Percentiles rank a stretch among this genome's conserved stretches.
Evolutionary conservation across 108 stramenopile genomes (phyloP).

Genomic region (Cyclotella kingstonii): DNA sequence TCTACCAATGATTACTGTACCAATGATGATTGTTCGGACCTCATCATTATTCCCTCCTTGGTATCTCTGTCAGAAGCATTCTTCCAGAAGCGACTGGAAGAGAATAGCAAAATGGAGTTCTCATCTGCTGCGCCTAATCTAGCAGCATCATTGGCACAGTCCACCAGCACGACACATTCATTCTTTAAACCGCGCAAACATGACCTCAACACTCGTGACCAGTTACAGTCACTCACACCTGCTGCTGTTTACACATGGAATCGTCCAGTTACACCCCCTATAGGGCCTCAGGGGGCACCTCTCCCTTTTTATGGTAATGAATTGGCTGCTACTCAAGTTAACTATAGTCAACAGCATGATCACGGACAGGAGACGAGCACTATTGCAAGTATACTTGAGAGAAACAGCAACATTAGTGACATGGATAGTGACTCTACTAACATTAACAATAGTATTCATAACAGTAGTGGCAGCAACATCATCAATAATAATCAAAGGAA

Average conservation of each 20-base stretch:
- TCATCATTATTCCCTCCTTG: constrained; percentile 13
- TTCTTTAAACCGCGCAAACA: not conserved
- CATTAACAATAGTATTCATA: not conserved
- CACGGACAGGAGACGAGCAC: not conserved
- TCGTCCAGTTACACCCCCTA: constrained; percentile 9
- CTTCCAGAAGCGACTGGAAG: not conserved
- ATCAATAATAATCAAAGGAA: not conserved
- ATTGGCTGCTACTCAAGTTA: too few relatives aligned
- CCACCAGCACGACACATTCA: not conserved
- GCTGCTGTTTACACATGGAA: not conserved
- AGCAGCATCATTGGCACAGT: not conserved
- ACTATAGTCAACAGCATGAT: not conserved
- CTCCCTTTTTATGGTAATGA: constrained; percentile 7
- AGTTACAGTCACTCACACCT: not conserved
- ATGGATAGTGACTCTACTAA: not conserved
- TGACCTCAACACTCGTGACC: not conserved
- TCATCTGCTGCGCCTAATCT: not conserved
- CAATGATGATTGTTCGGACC: not conserved
- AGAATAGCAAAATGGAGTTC: too few relatives aligned
- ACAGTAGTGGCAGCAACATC: not conserved
- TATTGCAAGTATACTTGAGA: not conserved
- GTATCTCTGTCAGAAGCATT: constrained; percentile 21
- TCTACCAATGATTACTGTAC: too few relatives aligned
- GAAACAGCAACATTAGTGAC: not conserved
- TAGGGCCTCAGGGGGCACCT: constrained; percentile 38